phyloP scores from a whole-genome alignment of 208 protist genomes.

The Acanthamoeba sp. region DNA sequence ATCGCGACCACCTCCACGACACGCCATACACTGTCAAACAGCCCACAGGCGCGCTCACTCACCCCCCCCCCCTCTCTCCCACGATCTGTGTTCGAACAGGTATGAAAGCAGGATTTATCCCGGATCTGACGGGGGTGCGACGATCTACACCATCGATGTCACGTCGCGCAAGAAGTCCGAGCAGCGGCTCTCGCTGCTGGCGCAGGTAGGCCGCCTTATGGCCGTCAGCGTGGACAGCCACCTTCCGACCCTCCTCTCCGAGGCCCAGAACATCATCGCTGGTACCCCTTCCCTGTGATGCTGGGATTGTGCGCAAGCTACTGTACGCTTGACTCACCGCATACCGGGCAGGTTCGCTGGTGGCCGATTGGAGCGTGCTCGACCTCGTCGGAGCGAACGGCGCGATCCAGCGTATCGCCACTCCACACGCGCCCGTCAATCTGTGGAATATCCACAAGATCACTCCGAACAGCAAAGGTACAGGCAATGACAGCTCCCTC shows the following conservation, averaged over 20 bases:
- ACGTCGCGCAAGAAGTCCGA: constrained; percentile 18
- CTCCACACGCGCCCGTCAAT: not conserved
- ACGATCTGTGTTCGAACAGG: too few species aligned
- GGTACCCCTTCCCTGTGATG: too few species aligned
- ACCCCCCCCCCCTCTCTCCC: not conserved
- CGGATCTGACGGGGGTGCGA: not conserved
- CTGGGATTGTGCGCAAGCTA: too few species aligned
- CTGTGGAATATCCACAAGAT: not conserved
- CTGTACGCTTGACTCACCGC: too few species aligned
- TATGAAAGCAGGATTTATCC: constrained; percentile 49
- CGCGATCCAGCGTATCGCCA: constrained; percentile 1
- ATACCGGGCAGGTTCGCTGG: not conserved
- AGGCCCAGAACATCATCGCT: not conserved
- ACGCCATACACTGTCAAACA: too few species aligned
- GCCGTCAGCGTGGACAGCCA: not conserved
- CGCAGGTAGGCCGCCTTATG: not conserved
- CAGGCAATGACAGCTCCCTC: too few species aligned
- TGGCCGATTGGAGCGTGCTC: constrained; percentile 35
- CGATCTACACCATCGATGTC: constrained; percentile 6
- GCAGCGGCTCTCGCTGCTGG: not conserved
- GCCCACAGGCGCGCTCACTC: not conserved
- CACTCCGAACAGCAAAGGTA: too few species aligned
- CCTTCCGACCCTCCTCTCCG: not conserved
- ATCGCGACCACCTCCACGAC: not conserved
- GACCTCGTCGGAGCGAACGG: not conserved